Conservation (phyloP, 352 stramenopile genomes). For the Phytophthora sojae region DNA sequence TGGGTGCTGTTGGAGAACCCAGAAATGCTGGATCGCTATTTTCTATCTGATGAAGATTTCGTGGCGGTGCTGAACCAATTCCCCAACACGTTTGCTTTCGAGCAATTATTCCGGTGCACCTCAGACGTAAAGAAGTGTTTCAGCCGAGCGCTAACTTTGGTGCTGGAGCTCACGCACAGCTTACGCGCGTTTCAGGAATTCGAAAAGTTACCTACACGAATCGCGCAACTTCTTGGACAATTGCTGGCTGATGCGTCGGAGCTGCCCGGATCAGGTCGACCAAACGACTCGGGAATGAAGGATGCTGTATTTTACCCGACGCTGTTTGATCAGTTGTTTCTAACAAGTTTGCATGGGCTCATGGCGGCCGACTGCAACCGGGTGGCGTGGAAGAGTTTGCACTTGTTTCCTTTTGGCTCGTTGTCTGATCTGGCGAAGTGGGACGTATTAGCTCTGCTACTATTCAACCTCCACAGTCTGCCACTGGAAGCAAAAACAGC, state of each 20-base stretch:
- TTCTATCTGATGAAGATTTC: slow-evolving; percentile 87
- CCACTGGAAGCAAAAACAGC: slow-evolving; percentile 65
- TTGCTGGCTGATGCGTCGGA: slow-evolving; percentile 65
- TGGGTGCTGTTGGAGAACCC: slow-evolving; percentile 89
- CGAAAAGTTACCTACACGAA: slow-evolving; percentile 76
- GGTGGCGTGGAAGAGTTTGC: slow-evolving; percentile 80
- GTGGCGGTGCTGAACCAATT: slow-evolving; percentile 88
- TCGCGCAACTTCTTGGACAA: slow-evolving; percentile 75
- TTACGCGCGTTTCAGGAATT: slow-evolving; percentile 83
- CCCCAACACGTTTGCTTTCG: slow-evolving; percentile 82
- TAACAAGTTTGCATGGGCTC: slow-evolving; percentile 80
- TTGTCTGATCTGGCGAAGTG: slow-evolving; percentile 82
- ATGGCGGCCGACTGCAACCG: slow-evolving; percentile 79
- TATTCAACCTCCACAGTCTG: slow-evolving; percentile 80
- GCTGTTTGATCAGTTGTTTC: slow-evolving; percentile 87
- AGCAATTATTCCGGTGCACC: slow-evolving; percentile 75
- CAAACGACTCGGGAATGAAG: slow-evolving; percentile 14
- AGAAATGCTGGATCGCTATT: slow-evolving; percentile 81
- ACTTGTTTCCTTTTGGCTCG: slow-evolving; percentile 72
- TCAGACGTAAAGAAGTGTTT: slow-evolving; percentile 84
- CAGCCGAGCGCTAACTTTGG: slow-evolving; percentile 74
- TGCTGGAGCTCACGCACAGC: slow-evolving; percentile 79
- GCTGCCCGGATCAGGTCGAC: slow-evolving; percentile 50
- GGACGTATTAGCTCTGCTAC: slow-evolving; percentile 77
- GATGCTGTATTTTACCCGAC: slow-evolving; percentile 73